These are phyloP conservation scores for Penicillium lagena DNA, from an alignment of 495 filamentous ascomycete genomes.

Conservation along the genomic window DNA sequence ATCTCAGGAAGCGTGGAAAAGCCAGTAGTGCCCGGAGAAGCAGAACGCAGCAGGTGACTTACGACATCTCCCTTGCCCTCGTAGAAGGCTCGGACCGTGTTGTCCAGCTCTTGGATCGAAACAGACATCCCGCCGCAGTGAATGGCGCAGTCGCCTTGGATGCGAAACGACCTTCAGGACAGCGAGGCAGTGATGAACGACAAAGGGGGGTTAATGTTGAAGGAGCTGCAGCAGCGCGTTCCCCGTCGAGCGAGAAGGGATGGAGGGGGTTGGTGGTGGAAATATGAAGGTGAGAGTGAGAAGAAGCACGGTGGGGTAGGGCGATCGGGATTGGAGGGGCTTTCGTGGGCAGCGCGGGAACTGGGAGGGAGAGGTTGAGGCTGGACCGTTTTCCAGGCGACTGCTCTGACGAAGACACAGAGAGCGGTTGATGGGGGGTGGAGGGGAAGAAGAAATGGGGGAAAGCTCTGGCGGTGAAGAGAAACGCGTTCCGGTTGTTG, in stretches of 20 bases:
- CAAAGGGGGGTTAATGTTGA: not conserved
- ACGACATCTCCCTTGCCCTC: slow-evolving; percentile 92
- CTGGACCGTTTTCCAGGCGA: too few relatives aligned
- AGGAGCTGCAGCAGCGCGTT: too few relatives aligned
- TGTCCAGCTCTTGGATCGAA: slow-evolving; percentile 88
- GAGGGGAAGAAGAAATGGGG: slow-evolving; percentile 2
- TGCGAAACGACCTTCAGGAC: slow-evolving; percentile 15
- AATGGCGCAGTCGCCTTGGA: slow-evolving; percentile 25
- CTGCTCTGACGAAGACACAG: too few relatives aligned
- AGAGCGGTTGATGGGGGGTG: too few relatives aligned
- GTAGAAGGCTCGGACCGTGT: slow-evolving; percentile 91
- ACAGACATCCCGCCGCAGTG: slow-evolving; percentile 50
- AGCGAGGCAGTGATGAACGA: slow-evolving; percentile 4
- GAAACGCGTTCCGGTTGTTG: not conserved
- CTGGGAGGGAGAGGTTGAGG: not conserved
- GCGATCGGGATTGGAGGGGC: not conserved
- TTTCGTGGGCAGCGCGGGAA: not conserved
- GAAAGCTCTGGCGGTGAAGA: slow-evolving; percentile 4
- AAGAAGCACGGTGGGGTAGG: slow-evolving; percentile 16
- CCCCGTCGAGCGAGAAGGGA: not conserved
- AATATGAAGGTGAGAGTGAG: slow-evolving; percentile 2
- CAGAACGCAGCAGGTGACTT: slow-evolving; percentile 20
- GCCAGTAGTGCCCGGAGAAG: not conserved
- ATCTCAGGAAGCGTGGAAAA: not conserved
- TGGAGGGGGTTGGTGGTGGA: slow-evolving; percentile 1